These are phyloP conservation scores for Hygrophorus russula DNA, from an alignment of 768 basidiomycete genomes.

Conservation along the genomic window DNA sequence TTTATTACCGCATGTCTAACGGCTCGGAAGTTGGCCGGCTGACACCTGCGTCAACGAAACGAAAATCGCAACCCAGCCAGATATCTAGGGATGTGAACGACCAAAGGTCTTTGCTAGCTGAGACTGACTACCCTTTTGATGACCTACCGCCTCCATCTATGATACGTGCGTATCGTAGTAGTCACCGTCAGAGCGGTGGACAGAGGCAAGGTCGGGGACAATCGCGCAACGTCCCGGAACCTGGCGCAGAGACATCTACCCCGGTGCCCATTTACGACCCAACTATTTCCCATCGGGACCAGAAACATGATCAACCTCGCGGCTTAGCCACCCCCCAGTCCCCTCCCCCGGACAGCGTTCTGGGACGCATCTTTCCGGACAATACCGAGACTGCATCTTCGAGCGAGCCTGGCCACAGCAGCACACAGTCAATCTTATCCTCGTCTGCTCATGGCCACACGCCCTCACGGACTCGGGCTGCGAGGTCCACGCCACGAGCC, in stretches of 20 bases:
- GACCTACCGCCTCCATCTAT: constrained; percentile 29
- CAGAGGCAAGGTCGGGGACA: neutral
- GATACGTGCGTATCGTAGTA: constrained; percentile 11
- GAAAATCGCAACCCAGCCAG: constrained; percentile 10
- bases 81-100: constrained; percentile 8
- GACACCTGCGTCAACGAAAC: constrained; percentile 9
- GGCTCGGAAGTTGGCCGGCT: constrained; percentile 3
- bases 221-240: neutral
- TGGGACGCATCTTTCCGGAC: neutral
- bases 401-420: no score
- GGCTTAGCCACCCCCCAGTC: neutral
- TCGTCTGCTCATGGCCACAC: no score
- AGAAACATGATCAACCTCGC: no score
- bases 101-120: constrained; percentile 9
- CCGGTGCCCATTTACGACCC: neutral
- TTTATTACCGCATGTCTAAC: constrained; percentile 43
- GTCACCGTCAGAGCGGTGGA: constrained; percentile 3
- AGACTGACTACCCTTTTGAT: constrained; percentile 19
- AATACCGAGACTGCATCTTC: neutral
- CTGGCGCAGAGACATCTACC: neutral
- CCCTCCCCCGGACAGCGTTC: neutral
- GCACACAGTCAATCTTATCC: no score
- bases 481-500: neutral
- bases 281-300: no score
- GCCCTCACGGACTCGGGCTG: no score